Evolutionary conservation across 2,329 filamentous ascomycete species (phyloP).

Genomic region (Botrytis squamosa): DNA sequence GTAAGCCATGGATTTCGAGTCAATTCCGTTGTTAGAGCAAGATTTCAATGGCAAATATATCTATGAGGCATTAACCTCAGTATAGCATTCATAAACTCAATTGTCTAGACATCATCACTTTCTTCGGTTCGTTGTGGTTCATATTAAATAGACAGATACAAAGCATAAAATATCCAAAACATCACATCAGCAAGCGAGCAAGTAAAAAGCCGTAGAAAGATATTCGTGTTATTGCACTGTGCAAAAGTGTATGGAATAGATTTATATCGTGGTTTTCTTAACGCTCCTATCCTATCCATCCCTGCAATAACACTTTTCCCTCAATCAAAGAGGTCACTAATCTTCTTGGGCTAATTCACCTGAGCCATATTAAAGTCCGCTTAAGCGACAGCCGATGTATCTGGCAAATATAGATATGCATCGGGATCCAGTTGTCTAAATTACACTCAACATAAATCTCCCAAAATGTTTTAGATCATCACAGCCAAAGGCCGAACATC

Average conservation of each 20-base stretch:
- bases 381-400: neutral
- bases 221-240: neutral
- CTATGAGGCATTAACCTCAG: neutral
- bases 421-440: neutral
- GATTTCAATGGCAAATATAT: neutral
- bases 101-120: neutral
- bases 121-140: neutral
- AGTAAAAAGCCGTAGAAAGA: neutral
- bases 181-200: neutral
- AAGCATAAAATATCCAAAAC: neutral
- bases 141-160: neutral
- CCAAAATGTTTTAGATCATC: neutral
- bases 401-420: neutral
- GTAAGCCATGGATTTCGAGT: neutral
- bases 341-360: neutral
- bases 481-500: neutral
- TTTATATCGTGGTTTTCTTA: neutral
- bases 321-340: fast-evolving
- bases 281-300: neutral
- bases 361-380: neutral
- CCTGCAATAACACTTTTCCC: neutral
- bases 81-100: neutral
- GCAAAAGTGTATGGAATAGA: neutral
- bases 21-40: neutral
- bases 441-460: neutral